A percentile compares a stretch with the other conserved stretches of the same genome.
phyloP scores from a whole-genome alignment of 2,329 filamentous ascomycete genomes.

The Alternaria solani region DNA sequence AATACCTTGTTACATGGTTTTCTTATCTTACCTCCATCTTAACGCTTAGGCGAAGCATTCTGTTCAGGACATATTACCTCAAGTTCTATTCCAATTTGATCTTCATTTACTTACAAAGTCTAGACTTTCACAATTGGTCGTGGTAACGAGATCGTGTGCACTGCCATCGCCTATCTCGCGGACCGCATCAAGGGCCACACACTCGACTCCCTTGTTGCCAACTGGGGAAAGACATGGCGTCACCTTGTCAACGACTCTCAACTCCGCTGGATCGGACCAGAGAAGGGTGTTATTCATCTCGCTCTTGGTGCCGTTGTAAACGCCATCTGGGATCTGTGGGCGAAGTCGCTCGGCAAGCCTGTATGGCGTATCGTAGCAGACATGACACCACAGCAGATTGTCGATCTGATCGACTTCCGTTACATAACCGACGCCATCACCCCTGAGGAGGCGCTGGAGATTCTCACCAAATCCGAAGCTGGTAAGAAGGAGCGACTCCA shows the following conservation, averaged over 20 bases:
- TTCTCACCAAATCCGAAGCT: conserved; percentile 71
- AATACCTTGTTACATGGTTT: neutral
- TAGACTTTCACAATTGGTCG: conserved; percentile 83
- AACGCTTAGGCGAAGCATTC: neutral
- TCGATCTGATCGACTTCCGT: conserved; percentile 88
- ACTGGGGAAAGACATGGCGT: conserved; percentile 91
- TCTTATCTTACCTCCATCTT: neutral
- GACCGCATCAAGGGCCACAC: conserved; percentile 78
- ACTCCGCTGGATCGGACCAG: conserved; percentile 90
- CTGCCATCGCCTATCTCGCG: conserved; percentile 80
- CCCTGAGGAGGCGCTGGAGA: conserved; percentile 77
- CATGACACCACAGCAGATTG: conserved; percentile 87
- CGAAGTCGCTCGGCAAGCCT: conserved; percentile 83
- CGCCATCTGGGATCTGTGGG: conserved; percentile 95
- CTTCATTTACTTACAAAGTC: neutral
- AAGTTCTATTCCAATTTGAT: neutral
- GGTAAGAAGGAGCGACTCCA: conserved; percentile 75
- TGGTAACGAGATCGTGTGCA: conserved; percentile 91
- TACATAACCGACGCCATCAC: conserved; percentile 96
- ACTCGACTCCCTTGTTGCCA: conserved; percentile 75
- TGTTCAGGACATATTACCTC: neutral
- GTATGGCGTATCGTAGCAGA: conserved; percentile 91
- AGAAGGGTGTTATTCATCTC: conserved; percentile 93
- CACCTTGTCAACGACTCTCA: conserved; percentile 91
- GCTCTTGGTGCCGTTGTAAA: conserved; percentile 90